Evolutionary conservation across 805 yeast genomes (phyloP), one percentile per base, ranked within the genome.

Genomic region (Yamadazyma paraphyllophila): DNA sequence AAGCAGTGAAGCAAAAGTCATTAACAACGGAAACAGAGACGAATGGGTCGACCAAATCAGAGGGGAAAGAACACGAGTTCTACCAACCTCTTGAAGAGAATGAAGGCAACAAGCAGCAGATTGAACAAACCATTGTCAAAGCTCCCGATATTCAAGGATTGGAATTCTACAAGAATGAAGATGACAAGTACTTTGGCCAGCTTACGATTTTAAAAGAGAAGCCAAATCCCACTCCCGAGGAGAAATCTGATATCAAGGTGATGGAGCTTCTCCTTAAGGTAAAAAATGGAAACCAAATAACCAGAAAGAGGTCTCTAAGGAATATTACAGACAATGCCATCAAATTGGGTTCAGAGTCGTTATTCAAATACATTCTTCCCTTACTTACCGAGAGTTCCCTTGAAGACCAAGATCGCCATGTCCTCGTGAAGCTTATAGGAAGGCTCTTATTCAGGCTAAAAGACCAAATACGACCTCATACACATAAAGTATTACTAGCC

Each of bases 401-500:
- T 24, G 92, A 83, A 52, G 94, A 87, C 39, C 86, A 82, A 52
- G 97, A 92, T 61, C 75, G 96, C 13, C 95, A 88, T 66, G 61
- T 89, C 10, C 68, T 92, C 45, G 85, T 89, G 11, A 91, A 90
- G 61, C 78, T 88, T 7, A 66, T 87, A 11, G 88, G 83, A 31
- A 69, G 96, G 30, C 70, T 88, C 0, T 61, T 91, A 7, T 80
- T 78, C 59, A 82, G 76, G 51, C 66, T 91, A 12, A 89, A 82
- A 32, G 85, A 77, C 37, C 58, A 73, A 42, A 75, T 88, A 2
- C 68, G 83, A 36, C 96, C 97, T 0, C 87, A 73, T 53, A 81
- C 95, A 0, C 85, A 81, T 49, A 80, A 82, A 54, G 80, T 91
- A 2, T 59, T 91, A 20, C 77, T 78, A 12, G 96, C 88, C 1